phyloP scores from a whole-genome alignment of 2,329 filamentous ascomycete genomes.

The Talaromyces sp. region DNA sequence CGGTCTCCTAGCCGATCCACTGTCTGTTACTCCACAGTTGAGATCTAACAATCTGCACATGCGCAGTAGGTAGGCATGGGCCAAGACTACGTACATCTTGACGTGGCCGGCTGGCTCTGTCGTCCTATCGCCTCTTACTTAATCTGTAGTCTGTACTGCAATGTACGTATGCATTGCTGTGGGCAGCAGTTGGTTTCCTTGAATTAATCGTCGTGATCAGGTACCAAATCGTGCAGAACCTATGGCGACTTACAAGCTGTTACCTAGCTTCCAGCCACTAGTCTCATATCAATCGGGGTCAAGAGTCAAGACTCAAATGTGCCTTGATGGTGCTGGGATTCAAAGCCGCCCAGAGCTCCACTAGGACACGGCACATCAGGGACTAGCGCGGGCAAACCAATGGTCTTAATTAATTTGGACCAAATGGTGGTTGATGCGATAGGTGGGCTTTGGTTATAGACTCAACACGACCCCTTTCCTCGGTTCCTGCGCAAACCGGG shows the following conservation, averaged over 20 bases:
- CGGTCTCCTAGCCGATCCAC: neutral
- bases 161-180: neutral
- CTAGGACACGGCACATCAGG: conserved; percentile 11
- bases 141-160: neutral
- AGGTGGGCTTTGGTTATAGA: neutral
- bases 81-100: neutral
- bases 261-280: neutral
- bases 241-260: neutral
- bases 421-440: neutral
- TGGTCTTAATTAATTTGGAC: conserved; percentile 3
- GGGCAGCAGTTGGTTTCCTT: neutral
- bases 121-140: too few relatives aligned
- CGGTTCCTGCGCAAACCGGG: neutral
- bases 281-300: neutral
- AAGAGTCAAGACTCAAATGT: neutral
- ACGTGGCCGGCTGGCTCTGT: neutral
- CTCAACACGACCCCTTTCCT: conserved; percentile 8
- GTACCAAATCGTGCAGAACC: neutral
- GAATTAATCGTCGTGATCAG: neutral
- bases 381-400: conserved; percentile 11
- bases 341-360: conserved; percentile 2
- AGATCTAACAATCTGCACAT: neutral
- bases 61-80: neutral
- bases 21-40: neutral
- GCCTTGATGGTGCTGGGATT: neutral